Base-by-base conservation (phyloP, 768 basidiomycete species). In the Agaricus subrufescens region DNA sequence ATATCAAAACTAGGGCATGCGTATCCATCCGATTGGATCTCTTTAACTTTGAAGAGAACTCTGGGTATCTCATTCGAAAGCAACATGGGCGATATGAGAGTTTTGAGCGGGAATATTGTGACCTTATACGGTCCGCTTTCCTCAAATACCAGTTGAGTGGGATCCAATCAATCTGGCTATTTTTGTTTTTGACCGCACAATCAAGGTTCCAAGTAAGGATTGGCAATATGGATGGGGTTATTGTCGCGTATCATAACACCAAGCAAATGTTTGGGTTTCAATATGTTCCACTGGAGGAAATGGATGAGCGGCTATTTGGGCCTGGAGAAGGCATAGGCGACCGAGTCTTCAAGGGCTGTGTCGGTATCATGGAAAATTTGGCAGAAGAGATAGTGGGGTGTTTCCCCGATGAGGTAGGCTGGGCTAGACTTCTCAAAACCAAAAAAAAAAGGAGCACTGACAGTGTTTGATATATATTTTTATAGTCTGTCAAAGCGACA, bases 171-270 rank as follows among this genome's bases (percentile, higher is more conserved):
- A 25, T 27, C 34, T 0, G 6, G 8, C 12, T 6, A 29, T 39
- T 23, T 14, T 40, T 42, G 25, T 26, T 4, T 47, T 4, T 47
- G 55, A 4, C 44, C 25, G 51, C 29, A 56, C 39, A 48, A 51
- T n/a, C 58, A 94, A 19, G 91, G 60, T 88, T 98, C 74, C 96
- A 99, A 77, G 95, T 83, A 2, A 86, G 96, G 4, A 98, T 99
- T 58, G 96, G 96, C 8, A 85, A 87, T 65, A 98, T 98, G 96
- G 94, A 97, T 65, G 96, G 96, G 14, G 87, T 98, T 7, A 77
- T 94, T 57, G 83, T 93, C 39, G 86, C 91, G 23, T 92, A 90
- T 65, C 91, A 93, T 65, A 97, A 96, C 59, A 95, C 91, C 0
- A 82, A 83, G 6, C 79, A 81, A 15, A 81, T 97, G 49, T 94